Evolutionary conservation across 768 basidiomycete species (phyloP), one percentile per base, ranked within the genome.

Genomic region (Phanerochaete carnosa): DNA sequence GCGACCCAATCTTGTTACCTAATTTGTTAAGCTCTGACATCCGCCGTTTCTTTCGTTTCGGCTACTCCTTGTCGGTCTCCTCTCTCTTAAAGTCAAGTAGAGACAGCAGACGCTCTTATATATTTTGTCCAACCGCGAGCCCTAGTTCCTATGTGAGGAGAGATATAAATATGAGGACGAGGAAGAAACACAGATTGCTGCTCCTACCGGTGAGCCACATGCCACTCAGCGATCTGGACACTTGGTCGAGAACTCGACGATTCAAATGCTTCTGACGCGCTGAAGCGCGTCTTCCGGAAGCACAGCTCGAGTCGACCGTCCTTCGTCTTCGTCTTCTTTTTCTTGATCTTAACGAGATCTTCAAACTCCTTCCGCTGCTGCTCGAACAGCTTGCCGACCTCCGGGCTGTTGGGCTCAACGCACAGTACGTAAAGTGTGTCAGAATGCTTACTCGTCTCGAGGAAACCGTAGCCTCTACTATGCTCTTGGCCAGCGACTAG

Each of bases 201-300:
- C 46, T 75, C 79, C 55, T 79, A 75, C 62, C 78, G 80, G 57
- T 77, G 78, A 1, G 84, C 81, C 39, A 80, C 79, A 67, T 94
- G 79, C 58, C 93, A 79, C 64, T 90, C 89, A 37, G 95, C 87
- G 30, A 95, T 93, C 74, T 94, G 90, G 22, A 92, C 77, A 68
- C 77, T 98, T 95, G 54, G 97, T 94, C 43, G 94, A 95, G 73
- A 97, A 97, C 75, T 98, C 95, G n/a, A 94, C 85, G 67, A 96
- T 88, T 62, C 97, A 73, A 4, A 84, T 79, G 16, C 81, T 80
- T 60, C 65, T 76, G 25, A 65, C 63, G 19, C 77, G 76, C 39
- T 79, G 83, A 45, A 77, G 78, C 19, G 72, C 74, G 60, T 75
- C 79, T 59, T 76, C 81, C 39, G 66, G 74, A 47, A 83, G 71